These are phyloP conservation scores for Scutellaria baicalensis DNA, from an alignment of 257 asterid genomes.

Conservation along the genomic window DNA sequence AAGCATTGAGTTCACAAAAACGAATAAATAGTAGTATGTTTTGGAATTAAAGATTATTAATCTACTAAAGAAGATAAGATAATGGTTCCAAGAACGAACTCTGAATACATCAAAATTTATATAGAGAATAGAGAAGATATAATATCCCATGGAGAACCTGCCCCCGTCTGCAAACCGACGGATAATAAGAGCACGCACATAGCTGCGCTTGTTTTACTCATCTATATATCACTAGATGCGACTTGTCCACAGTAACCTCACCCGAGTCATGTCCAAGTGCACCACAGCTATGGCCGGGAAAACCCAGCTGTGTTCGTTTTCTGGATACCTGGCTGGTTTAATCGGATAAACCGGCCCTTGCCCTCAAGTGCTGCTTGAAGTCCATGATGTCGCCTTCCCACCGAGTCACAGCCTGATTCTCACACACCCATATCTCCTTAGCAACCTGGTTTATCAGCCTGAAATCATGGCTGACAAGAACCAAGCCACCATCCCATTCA, in stretches of 20 bases:
- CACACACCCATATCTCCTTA: slow-evolving; percentile 96
- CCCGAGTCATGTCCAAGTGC: slow-evolving; percentile 2
- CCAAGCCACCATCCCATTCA: slow-evolving; percentile 97
- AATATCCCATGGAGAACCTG: background rate
- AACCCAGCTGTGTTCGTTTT: background rate
- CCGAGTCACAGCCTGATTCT: slow-evolving; percentile 68
- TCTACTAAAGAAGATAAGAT: background rate
- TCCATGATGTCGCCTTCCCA: slow-evolving; percentile 96
- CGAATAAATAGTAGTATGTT: background rate
- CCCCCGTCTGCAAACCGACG: background rate
- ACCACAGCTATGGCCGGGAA: slow-evolving; percentile 1
- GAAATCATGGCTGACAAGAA: slow-evolving; percentile 94
- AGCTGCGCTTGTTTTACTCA: slow-evolving; percentile 6
- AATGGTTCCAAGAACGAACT: background rate
- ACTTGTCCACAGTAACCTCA: background rate
- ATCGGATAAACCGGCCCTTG: slow-evolving; percentile 55
- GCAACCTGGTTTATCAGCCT: slow-evolving; percentile 99
- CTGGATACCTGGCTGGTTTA: slow-evolving; percentile 3
- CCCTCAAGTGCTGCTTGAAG: slow-evolving; percentile 78
- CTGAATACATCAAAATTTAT: slow-evolving; percentile 17
- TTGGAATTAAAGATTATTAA: background rate
- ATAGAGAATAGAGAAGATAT: background rate
- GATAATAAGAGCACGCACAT: background rate
- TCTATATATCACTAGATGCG: background rate
- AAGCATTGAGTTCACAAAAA: too few relatives aligned